Percentiles rank a stretch among this genome's conserved stretches.
Conservation (phyloP, 2,329 filamentous ascomycete genomes). For the Fusarium albidum region DNA sequence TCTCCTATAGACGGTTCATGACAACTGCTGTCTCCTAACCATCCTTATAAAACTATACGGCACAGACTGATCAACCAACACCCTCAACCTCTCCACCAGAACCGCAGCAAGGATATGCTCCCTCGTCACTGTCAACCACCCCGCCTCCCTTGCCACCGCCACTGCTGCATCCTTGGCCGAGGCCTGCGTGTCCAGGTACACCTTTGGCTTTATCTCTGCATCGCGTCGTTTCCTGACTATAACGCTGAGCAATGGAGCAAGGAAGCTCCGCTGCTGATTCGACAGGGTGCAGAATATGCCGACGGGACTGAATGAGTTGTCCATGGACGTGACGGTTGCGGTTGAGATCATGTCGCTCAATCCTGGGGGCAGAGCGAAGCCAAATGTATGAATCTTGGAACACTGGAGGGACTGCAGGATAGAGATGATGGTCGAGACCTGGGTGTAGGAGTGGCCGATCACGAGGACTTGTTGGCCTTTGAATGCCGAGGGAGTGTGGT, state of each 20-base stretch:
- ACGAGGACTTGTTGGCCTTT: slow-evolving; percentile 7
- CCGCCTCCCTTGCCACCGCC: neutral
- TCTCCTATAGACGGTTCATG: no score
- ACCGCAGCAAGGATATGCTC: slow-evolving; percentile 19
- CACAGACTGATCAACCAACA: slow-evolving; percentile 19
- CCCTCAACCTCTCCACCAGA: slow-evolving; percentile 7
- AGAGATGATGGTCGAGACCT: slow-evolving; percentile 3
- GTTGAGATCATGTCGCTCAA: neutral
- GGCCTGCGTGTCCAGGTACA: slow-evolving; percentile 10
- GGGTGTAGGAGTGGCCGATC: slow-evolving; percentile 10
- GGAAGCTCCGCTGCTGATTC: slow-evolving; percentile 1
- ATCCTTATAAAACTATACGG: slow-evolving; percentile 21
- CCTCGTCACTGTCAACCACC: slow-evolving; percentile 15
- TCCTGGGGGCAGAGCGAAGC: slow-evolving; percentile 3
- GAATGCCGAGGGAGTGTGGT: slow-evolving; percentile 14
- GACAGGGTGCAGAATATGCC: slow-evolving; percentile 18
- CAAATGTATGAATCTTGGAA: slow-evolving; percentile 9
- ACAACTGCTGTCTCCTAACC: slow-evolving; percentile 16
- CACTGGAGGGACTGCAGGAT: slow-evolving; percentile 13
- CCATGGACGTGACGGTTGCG: neutral
- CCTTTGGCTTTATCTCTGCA: neutral
- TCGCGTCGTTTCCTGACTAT: slow-evolving; percentile 1
- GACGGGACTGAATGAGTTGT: neutral
- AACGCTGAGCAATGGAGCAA: slow-evolving; percentile 6
- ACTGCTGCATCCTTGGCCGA: slow-evolving; percentile 7